Percentiles rank a stretch among this genome's conserved stretches.
Conservation (phyloP, 2,329 filamentous ascomycete species). For the Pseudocercospora eumusae region DNA sequence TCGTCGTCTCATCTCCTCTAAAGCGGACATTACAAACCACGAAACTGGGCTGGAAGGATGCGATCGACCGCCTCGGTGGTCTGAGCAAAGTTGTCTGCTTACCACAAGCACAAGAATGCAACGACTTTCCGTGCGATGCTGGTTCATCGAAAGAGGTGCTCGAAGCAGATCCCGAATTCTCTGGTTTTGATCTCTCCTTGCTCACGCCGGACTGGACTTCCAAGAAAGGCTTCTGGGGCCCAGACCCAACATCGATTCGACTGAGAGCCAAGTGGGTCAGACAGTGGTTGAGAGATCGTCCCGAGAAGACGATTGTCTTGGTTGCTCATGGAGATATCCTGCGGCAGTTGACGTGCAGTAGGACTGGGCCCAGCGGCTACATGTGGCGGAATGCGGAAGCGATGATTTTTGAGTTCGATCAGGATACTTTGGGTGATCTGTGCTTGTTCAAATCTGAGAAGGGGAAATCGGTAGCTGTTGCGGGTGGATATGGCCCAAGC, state of each 20-base stretch:
- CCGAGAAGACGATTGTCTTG: constrained; percentile 39
- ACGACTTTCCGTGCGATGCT: constrained; percentile 38
- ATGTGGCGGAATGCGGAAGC: constrained; percentile 39
- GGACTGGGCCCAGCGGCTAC: constrained; percentile 31
- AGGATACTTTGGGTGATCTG: constrained; percentile 32
- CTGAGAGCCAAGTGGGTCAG: constrained; percentile 37
- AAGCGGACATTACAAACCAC: constrained; percentile 40
- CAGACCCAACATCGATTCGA: constrained; percentile 25
- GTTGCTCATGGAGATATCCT: constrained; percentile 40
- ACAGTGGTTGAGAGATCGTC: constrained; percentile 36
- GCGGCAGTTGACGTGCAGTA: constrained; percentile 33
- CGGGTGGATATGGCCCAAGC: constrained; percentile 38
- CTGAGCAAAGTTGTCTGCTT: constrained; percentile 35
- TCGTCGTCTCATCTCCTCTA: constrained; percentile 38
- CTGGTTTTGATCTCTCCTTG: constrained; percentile 33
- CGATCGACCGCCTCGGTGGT: constrained; percentile 34
- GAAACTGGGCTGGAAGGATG: constrained; percentile 34
- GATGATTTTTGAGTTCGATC: constrained; percentile 35
- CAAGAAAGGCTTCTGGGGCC: constrained; percentile 37
- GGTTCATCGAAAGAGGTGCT: constrained; percentile 32
- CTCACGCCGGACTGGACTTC: constrained; percentile 37
- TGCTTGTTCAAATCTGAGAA: constrained; percentile 34
- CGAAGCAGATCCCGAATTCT: constrained; percentile 33
- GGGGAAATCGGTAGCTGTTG: constrained; percentile 32
- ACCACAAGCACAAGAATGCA: constrained; percentile 40